Base-by-base conservation (phyloP, 352 stramenopile species). In the Globisporangium cederbergense region DNA sequence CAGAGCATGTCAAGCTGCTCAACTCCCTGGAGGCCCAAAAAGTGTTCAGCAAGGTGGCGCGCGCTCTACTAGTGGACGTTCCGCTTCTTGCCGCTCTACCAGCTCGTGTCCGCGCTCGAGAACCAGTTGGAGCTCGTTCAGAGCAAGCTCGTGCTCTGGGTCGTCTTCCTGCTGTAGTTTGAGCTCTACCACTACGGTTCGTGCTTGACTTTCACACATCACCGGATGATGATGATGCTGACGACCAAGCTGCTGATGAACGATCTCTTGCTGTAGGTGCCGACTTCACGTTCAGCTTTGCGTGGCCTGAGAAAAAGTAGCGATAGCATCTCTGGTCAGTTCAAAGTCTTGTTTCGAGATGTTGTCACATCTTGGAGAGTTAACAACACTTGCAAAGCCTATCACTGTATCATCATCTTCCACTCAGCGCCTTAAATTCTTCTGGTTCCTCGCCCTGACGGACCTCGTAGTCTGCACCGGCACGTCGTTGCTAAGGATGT, bases 141-240 rank as follows among this genome's bases (percentile, higher is more conserved):
- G 45, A 55, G 38, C 58, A 64, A 64, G 20, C 45, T 64, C 6
- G 11, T 64, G 14, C 28, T 54, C 16, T 64, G 45, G 58, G 49
- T 40, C 25, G 5, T 64, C 22, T 38, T 56, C 30, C 2, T 63
- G 57, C 28, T 54, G 4, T 22, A 55, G 45, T 46, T 58, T 10
- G 14, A 58, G 18, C 52, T 58, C 52, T 43, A 45, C 8, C 52
- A 58, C n/a, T 58, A 45, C 52, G 52, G 32, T 58, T 45, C 16
- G n/a, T 18, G 40, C 40, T 46, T 46, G 40, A 0, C 4, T 46
- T 46, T 40, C 34, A 40, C 34, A 7, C 1, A 40, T 40, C 34
- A 11, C 3, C 3, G 6, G 34, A 40, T 10, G 6, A 10, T 40
- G 34, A 40, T 25, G 22, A 25, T 25, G 22, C 34, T 40, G 5